Evolutionary conservation across 106 monocot species (phyloP).

Genomic region (Allium cepa): DNA sequence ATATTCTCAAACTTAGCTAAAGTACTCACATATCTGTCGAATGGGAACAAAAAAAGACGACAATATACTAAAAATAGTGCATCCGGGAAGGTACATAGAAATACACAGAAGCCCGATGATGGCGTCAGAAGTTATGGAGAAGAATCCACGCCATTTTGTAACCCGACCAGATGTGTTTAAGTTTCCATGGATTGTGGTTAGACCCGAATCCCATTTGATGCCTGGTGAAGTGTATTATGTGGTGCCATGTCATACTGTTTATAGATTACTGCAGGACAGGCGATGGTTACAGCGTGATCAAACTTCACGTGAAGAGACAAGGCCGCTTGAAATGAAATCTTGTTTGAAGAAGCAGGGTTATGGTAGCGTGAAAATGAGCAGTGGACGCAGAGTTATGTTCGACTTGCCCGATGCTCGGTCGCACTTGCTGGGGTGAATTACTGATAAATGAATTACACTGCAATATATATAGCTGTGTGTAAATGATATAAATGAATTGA

Average conservation of each 20-base stretch:
- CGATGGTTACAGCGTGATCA: not conserved
- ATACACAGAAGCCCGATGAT: slow-evolving; percentile 8
- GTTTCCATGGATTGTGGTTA: not conserved
- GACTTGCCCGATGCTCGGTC: not conserved
- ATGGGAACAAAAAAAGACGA: not conserved
- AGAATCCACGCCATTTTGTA: slow-evolving; percentile 13
- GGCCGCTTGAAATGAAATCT: not conserved
- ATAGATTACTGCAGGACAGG: not conserved
- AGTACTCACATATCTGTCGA: not conserved
- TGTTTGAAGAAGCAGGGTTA: not conserved
- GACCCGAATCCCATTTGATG: not conserved
- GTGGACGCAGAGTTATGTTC: not conserved
- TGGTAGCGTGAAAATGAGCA: not conserved
- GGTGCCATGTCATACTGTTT: not conserved
- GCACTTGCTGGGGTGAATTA: no score
- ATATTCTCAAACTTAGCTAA: not conserved
- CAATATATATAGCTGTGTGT: no score
- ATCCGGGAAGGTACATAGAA: slow-evolving; percentile 21
- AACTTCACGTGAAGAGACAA: not conserved
- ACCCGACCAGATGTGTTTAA: not conserved
- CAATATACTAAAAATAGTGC: slow-evolving; percentile 21
- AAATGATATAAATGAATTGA: no score
- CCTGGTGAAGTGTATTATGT: not conserved
- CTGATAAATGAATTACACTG: no score
- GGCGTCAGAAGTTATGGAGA: slow-evolving; percentile 12